These are phyloP conservation scores for Candolleomyces eurysporus DNA, from an alignment of 768 basidiomycete species.

Conservation along the genomic window DNA sequence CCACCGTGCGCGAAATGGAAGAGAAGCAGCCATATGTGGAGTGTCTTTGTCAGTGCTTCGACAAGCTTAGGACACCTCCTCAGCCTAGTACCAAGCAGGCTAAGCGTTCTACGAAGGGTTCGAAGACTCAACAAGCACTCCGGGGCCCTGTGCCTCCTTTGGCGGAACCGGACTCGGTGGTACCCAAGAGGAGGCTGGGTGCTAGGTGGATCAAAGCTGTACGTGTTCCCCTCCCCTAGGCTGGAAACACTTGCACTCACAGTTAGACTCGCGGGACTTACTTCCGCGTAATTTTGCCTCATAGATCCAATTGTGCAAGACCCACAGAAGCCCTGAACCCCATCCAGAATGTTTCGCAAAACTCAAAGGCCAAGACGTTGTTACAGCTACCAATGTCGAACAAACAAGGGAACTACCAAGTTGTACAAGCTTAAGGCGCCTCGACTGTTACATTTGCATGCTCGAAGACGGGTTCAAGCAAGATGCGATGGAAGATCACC, in stretches of 20 bases:
- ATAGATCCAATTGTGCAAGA: background rate
- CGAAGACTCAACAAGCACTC: too few species aligned
- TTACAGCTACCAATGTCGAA: background rate
- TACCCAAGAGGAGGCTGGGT: background rate
- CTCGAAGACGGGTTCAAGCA: too few species aligned
- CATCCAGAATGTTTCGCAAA: background rate
- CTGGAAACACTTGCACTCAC: background rate
- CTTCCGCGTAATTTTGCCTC: too few species aligned
- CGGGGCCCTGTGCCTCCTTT: too few species aligned
- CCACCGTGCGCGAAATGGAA: too few species aligned
- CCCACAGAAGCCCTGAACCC: background rate
- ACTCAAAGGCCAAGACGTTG: background rate
- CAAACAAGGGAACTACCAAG: background rate
- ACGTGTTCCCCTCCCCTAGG: background rate
- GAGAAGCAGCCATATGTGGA: too few species aligned
- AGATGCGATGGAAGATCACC: too few species aligned
- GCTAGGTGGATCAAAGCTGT: background rate
- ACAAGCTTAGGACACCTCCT: too few species aligned
- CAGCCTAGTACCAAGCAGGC: too few species aligned
- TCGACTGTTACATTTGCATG: background rate
- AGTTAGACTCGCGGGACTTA: background rate
- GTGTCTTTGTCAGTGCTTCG: too few species aligned
- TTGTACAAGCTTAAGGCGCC: background rate
- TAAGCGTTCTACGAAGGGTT: background rate
- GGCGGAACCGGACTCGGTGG: background rate